Conservation (phyloP, 148 eudicot species). For the Cornus kousa region DNA sequence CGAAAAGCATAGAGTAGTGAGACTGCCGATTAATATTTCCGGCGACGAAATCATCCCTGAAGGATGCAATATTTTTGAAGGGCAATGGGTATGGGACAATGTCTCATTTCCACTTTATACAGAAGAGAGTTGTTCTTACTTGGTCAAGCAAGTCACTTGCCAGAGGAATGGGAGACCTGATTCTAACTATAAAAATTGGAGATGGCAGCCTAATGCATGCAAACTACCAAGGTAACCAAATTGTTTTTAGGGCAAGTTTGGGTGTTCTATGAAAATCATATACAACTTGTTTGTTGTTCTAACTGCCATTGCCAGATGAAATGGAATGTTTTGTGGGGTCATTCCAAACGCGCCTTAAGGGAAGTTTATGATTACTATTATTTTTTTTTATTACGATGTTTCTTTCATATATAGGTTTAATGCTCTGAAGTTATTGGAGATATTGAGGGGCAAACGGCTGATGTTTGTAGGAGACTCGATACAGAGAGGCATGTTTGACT, state of each 20-base stretch:
- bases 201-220: conserved; percentile 87
- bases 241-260: background rate
- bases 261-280: no score
- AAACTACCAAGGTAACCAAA: conserved; percentile 69
- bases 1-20: background rate
- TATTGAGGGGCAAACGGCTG: conserved; percentile 68
- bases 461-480: conserved; percentile 96
- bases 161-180: conserved; percentile 81
- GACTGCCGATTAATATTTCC: conserved; percentile 29
- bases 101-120: conserved; percentile 48
- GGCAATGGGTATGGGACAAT: conserved; percentile 84
- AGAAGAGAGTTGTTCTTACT: conserved; percentile 65
- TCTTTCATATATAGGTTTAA: conserved; percentile 46
- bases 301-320: no score
- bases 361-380: background rate
- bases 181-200: conserved; percentile 73
- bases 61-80: conserved; percentile 73
- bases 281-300: no score
- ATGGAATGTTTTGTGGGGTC: no score
- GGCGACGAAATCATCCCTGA: conserved; percentile 58
- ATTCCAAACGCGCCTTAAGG: background rate
- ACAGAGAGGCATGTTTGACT: conserved; percentile 87
- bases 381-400: background rate
- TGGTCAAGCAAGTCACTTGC: conserved; percentile 85
- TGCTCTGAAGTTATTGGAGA: conserved; percentile 71